Percentiles rank a stretch among this genome's conserved stretches.
Conservation (phyloP, 1,284 basidiomycete species). For the Moesziomyces parantarcticus region DNA sequence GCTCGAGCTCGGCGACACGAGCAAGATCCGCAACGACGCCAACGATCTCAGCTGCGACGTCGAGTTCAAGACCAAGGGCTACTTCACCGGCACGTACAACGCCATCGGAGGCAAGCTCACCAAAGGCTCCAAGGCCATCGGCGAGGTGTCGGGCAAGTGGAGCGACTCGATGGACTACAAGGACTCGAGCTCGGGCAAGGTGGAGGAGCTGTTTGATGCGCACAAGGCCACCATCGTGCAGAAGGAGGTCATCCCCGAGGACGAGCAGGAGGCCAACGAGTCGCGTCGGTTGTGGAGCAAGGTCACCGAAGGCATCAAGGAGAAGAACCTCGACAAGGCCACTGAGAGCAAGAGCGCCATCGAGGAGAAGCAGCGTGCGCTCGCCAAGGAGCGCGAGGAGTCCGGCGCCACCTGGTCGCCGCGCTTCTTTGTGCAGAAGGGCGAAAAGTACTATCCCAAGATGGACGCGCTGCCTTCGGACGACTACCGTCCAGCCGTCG, state of each 20-base stretch:
- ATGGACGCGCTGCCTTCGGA: slow-evolving; percentile 52
- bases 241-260: slow-evolving; percentile 84
- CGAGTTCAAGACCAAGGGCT: slow-evolving; percentile 98
- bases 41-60: slow-evolving; percentile 82
- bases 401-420: slow-evolving; percentile 76
- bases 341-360: slow-evolving; percentile 89
- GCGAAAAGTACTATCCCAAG: slow-evolving; percentile 66
- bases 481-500: slow-evolving; percentile 42
- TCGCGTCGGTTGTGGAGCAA: slow-evolving; percentile 82
- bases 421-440: slow-evolving; percentile 81
- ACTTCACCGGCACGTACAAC: slow-evolving; percentile 97
- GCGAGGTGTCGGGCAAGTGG: slow-evolving; percentile 92
- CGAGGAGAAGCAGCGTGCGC: slow-evolving; percentile 90
- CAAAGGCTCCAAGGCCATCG: slow-evolving; percentile 77
- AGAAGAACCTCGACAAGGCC: slow-evolving; percentile 91
- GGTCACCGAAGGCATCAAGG: slow-evolving; percentile 85
- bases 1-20: slow-evolving; percentile 91
- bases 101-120: slow-evolving; percentile 84
- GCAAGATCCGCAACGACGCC: slow-evolving; percentile 84
- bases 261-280: slow-evolving; percentile 90
- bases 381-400: slow-evolving; percentile 81
- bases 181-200: slow-evolving; percentile 73
- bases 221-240: slow-evolving; percentile 77
- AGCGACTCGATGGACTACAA: slow-evolving; percentile 89
- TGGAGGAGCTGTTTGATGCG: slow-evolving; percentile 86